Conservation (phyloP, 2,329 filamentous ascomycete genomes). For the Xenosphaeropsis pyriputrescens region DNA sequence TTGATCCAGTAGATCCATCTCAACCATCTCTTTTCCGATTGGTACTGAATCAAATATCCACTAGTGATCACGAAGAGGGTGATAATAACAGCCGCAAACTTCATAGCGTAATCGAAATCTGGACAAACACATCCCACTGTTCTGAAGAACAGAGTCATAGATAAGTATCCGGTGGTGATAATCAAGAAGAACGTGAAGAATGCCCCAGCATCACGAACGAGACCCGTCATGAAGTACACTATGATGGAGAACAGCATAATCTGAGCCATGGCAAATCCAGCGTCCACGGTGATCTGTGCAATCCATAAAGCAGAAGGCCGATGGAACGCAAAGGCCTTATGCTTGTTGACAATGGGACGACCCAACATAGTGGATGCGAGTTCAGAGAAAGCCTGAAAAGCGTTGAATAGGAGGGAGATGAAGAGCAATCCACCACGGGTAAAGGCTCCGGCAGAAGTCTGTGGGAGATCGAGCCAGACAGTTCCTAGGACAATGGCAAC, state of each 20-base stretch:
- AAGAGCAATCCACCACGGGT: conserved; percentile 73
- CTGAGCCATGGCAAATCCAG: conserved; percentile 54
- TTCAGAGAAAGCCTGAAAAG: conserved; percentile 76
- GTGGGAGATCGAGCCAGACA: conserved; percentile 57
- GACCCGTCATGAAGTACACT: conserved; percentile 65
- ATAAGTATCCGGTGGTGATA: conserved; percentile 52
- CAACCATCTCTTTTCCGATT: conserved; percentile 59
- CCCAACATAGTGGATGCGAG: conserved; percentile 62
- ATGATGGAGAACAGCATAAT: conserved; percentile 62
- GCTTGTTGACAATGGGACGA: conserved; percentile 68
- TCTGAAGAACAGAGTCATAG: conserved; percentile 66
- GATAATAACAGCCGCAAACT: conserved; percentile 65
- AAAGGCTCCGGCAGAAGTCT: conserved; percentile 57
- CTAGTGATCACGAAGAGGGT: conserved; percentile 70
- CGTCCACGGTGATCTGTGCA: conserved; percentile 67
- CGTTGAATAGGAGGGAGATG: conserved; percentile 68
- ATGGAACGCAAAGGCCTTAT: conserved; percentile 72
- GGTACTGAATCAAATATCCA: conserved; percentile 74
- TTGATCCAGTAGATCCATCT: conserved; percentile 74
- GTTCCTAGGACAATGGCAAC: conserved; percentile 70
- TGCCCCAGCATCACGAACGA: conserved; percentile 53
- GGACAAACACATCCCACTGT: conserved; percentile 62
- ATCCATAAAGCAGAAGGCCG: conserved; percentile 72
- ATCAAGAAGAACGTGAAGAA: conserved; percentile 69
- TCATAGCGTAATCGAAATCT: conserved; percentile 76